Conservation (phyloP, 768 basidiomycete species). For the Calvatia gigantea region DNA sequence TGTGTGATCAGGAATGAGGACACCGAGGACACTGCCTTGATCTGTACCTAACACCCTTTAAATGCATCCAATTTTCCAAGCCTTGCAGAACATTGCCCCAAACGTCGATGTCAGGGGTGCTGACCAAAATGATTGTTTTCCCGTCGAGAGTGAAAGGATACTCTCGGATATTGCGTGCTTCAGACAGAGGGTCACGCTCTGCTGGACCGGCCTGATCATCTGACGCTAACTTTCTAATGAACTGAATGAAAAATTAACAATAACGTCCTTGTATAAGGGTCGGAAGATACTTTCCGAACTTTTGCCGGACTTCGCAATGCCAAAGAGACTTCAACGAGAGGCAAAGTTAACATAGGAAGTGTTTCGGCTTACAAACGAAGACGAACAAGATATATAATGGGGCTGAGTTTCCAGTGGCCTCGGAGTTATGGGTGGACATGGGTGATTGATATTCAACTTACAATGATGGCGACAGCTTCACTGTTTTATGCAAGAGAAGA, state of each 20-base stretch:
- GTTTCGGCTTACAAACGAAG: too few relatives aligned
- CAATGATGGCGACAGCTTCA: too few relatives aligned
- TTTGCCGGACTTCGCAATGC: neutral
- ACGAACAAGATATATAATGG: too few relatives aligned
- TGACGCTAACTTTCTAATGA: neutral
- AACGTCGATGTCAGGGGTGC: neutral
- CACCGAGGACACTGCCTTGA: neutral
- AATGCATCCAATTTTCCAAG: neutral
- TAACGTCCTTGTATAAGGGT: neutral
- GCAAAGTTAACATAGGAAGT: too few relatives aligned
- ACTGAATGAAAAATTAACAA: neutral
- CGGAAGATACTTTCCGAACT: neutral
- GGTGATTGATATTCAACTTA: too few relatives aligned
- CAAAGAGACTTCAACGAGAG: neutral
- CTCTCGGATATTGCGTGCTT: neutral
- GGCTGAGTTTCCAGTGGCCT: too few relatives aligned
- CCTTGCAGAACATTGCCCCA: neutral
- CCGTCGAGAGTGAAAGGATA: neutral
- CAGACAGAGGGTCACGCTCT: neutral
- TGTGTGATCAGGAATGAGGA: neutral
- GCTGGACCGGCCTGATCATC: neutral
- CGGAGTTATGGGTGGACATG: too few relatives aligned
- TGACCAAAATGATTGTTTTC: neutral
- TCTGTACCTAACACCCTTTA: neutral
- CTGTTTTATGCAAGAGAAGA: too few relatives aligned